Evolutionary conservation across 2,329 filamentous ascomycete species (phyloP).

Genomic region (Ceratocystiopsis sp.): DNA sequence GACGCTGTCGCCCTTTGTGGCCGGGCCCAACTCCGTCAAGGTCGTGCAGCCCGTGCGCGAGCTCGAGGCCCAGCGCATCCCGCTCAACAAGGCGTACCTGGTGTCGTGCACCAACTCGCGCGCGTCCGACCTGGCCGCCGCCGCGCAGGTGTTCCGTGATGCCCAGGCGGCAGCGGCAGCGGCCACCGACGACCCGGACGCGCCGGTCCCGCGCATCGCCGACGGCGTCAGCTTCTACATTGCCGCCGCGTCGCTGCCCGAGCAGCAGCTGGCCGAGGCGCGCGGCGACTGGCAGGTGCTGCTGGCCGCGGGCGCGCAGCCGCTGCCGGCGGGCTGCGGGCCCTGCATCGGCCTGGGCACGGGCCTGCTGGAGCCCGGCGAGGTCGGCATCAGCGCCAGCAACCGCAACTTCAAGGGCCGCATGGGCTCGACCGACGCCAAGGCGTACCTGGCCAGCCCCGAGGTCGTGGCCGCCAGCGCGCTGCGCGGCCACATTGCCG

Average conservation of each 20-base stretch:
- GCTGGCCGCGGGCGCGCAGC: slow-evolving; percentile 59
- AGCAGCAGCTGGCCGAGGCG: slow-evolving; percentile 63
- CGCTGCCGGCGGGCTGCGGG: slow-evolving; percentile 58
- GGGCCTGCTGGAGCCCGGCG: slow-evolving; percentile 67
- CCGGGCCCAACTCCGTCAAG: slow-evolving; percentile 86
- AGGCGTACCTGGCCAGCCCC: slow-evolving; percentile 75
- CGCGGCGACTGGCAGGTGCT: slow-evolving; percentile 74
- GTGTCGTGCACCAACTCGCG: slow-evolving; percentile 83
- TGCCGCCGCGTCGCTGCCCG: slow-evolving; percentile 62
- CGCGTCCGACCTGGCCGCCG: slow-evolving; percentile 62
- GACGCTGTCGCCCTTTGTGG: slow-evolving; percentile 66
- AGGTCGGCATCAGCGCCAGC: slow-evolving; percentile 66
- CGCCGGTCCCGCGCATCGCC: slow-evolving; percentile 57
- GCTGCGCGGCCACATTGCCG: slow-evolving; percentile 50
- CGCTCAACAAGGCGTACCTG: slow-evolving; percentile 68
- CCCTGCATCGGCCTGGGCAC: slow-evolving; percentile 64
- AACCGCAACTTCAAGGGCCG: slow-evolving; percentile 89
- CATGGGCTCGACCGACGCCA: slow-evolving; percentile 66
- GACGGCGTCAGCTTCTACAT: slow-evolving; percentile 74
- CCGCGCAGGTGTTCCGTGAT: slow-evolving; percentile 71
- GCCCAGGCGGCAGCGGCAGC: slow-evolving; percentile 43
- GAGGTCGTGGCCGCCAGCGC: slow-evolving; percentile 88
- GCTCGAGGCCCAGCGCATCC: slow-evolving; percentile 57
- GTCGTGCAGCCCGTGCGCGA: slow-evolving; percentile 61
- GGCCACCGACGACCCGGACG: slow-evolving; percentile 41